Conservation (phyloP, 2,329 filamentous ascomycete genomes). For the Sclerotinia subarctica region DNA sequence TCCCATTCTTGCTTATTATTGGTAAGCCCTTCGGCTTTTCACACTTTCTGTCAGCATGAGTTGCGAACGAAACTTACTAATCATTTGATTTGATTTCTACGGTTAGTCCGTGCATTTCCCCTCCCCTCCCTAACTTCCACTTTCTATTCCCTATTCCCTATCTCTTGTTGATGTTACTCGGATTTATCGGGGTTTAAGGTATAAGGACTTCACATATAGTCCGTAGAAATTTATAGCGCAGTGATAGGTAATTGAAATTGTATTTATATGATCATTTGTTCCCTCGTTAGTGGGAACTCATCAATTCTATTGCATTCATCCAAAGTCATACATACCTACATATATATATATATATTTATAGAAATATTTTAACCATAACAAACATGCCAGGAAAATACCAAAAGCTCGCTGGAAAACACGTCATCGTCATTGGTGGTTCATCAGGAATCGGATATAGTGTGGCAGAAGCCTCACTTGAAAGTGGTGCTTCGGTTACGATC, state of each 20-base stretch:
- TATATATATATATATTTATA: background rate
- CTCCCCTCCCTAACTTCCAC: too few species aligned
- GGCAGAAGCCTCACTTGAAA: constrained; percentile 33
- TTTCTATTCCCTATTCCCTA: too few species aligned
- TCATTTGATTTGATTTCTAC: background rate
- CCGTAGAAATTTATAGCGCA: background rate
- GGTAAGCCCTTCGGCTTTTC: too few species aligned
- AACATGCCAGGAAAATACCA: constrained; percentile 30
- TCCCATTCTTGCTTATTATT: too few species aligned
- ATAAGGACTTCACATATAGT: background rate
- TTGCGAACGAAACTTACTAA: too few species aligned
- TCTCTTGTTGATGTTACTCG: background rate
- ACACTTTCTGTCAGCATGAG: too few species aligned
- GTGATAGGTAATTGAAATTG: background rate
- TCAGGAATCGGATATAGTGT: constrained; percentile 35
- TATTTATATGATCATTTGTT: background rate
- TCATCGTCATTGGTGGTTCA: constrained; percentile 35
- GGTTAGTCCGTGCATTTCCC: background rate
- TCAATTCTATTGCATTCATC: background rate
- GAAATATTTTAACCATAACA: background rate
- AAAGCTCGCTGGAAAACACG: constrained; percentile 32
- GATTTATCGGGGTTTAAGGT: constrained; percentile 3
- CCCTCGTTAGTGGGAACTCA: background rate
- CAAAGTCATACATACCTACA: background rate
- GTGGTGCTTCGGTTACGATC: constrained; percentile 30